Evolutionary conservation across 345 rosid species (phyloP), one percentile per base, ranked within the genome.

Genomic region (Brassica nigra): DNA sequence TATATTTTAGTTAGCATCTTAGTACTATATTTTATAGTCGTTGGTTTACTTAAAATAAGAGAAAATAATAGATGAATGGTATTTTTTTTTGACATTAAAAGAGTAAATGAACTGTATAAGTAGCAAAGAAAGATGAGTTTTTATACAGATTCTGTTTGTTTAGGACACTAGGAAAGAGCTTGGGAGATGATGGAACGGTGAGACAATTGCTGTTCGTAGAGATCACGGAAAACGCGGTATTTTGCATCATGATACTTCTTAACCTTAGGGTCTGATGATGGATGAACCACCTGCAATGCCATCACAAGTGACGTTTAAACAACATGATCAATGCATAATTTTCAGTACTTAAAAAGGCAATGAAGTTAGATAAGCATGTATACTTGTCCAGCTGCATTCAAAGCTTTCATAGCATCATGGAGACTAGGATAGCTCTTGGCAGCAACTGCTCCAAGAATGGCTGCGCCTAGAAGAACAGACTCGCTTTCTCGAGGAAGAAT

Each of bases 231-330:
- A 18, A 93, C 87, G 5, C 42, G 79, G 84, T 93, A 91, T 82
- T 95, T 95, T 61, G 98, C 98, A 55, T 93, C 91, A 3, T 95
- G 99, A 77, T 90, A 95, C 86, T 91, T 90, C 89, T 88, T 95
- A 80, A 93, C 86, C 84, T 86, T 91, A 2, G 59, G 27, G 3
- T 54, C 27, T 54, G 59, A 54, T 49, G 57, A 49, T 49, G 57
- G 18, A 49, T 49, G 57, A 49, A 49, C 57, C 18, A 49, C 57
- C 57, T 49, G 57, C 7, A 49, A 49, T 49, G 2, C 2, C 18
- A 49, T 49, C 18, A 49, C 57, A 49, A n/a, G 57, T 49, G 57
- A 49, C 8, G 8, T 8, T 3, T n/a, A 49, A 49, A n/a, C 57
- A 5, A 49, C 57, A 49, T 49, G 57, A 54, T 54, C 59, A 54